These are phyloP conservation scores for Scheffersomyces lignosus DNA, from an alignment of 805 yeast species.

Conservation along the genomic window DNA sequence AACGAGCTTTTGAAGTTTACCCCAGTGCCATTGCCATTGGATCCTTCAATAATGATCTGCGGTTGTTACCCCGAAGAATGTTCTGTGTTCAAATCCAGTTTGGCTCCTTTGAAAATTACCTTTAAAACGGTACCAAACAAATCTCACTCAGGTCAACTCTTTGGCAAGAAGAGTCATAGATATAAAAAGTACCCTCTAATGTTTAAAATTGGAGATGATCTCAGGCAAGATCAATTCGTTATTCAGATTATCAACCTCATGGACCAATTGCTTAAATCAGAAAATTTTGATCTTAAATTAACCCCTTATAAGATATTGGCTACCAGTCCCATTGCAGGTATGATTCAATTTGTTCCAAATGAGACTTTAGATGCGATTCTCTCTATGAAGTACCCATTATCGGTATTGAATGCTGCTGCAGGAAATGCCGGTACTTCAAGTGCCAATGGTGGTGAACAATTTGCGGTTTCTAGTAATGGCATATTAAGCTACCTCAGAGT, in stretches of 20 bases:
- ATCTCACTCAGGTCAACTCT: constrained; percentile 23
- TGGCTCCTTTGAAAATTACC: constrained; percentile 83
- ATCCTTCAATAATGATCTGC: constrained; percentile 70
- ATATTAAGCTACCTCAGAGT: constrained; percentile 68
- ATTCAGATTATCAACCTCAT: constrained; percentile 87
- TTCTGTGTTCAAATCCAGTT: constrained; percentile 85
- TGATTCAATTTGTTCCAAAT: constrained; percentile 92
- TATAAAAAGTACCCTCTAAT: constrained; percentile 69
- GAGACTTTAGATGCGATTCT: constrained; percentile 82
- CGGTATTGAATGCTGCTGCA: constrained; percentile 7
- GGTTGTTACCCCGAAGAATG: constrained; percentile 81
- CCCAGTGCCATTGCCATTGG: constrained; percentile 75
- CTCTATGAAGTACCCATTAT: constrained; percentile 29
- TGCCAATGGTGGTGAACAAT: constrained; percentile 4
- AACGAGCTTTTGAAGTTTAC: constrained; percentile 42
- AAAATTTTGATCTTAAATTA: constrained; percentile 82
- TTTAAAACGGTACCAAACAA: constrained; percentile 54
- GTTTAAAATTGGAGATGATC: constrained; percentile 94
- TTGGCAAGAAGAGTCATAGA: constrained; percentile 30
- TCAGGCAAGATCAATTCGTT: constrained; percentile 96
- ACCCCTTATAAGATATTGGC: constrained; percentile 91
- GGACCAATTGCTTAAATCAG: constrained; percentile 85
- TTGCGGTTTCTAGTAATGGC: constrained; percentile 51
- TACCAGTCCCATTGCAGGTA: constrained; percentile 87
- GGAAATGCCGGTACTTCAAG: constrained; percentile 2